Conservation (phyloP, 2,329 filamentous ascomycete genomes). For the Chalara sp. region DNA sequence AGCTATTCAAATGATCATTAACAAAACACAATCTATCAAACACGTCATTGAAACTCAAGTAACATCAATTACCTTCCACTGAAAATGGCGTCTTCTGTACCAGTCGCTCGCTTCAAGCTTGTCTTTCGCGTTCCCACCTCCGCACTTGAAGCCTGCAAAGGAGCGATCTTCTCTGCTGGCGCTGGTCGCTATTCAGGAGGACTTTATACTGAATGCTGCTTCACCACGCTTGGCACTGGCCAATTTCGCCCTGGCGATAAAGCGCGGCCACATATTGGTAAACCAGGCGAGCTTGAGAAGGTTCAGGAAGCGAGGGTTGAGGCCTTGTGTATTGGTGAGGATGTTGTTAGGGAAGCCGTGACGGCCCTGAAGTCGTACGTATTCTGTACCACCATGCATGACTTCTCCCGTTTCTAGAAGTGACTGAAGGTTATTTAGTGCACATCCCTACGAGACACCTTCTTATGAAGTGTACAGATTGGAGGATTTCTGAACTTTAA, state of each 20-base stretch:
- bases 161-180: conserved; percentile 48
- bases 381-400: not conserved
- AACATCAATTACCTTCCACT: no score
- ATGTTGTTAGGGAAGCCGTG: conserved; percentile 48
- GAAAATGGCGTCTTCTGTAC: no score
- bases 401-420: not conserved
- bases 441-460: conserved; percentile 45
- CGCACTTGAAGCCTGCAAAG: conserved; percentile 40
- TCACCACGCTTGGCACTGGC: conserved; percentile 45
- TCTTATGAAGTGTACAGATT: conserved; percentile 42
- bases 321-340: conserved; percentile 52
- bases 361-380: conserved; percentile 57
- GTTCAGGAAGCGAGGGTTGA: conserved; percentile 57
- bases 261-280: conserved; percentile 58
- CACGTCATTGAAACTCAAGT: no score
- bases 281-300: conserved; percentile 48
- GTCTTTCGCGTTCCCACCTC: conserved; percentile 43
- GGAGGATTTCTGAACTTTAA: conserved; percentile 35
- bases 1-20: no score
- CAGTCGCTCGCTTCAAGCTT: conserved; percentile 29
- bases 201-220: conserved; percentile 49
- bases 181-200: conserved; percentile 43
- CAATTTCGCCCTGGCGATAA: conserved; percentile 58
- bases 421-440: conserved; percentile 10
- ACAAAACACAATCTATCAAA: no score